Evolutionary conservation across 768 basidiomycete genomes (phyloP), one percentile per base, ranked within the genome.

Genomic region (Tricholoma terreum): DNA sequence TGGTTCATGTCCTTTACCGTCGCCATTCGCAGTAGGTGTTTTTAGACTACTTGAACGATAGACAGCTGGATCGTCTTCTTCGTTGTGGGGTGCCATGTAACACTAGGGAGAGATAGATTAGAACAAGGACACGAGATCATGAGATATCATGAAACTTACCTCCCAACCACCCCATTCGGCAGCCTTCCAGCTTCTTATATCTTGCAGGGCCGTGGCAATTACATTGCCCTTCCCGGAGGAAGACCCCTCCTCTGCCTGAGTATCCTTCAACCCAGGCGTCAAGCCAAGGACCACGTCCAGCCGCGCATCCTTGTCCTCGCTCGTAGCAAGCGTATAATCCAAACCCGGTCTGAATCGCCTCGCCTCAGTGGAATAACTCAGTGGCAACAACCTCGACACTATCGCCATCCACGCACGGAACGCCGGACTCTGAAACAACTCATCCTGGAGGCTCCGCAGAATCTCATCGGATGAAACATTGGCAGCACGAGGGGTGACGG

Each of bases 81-180:
- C 94, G 60, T 95, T 88, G 61, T 96, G 93, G 40, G 92, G 91
- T 1, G 94, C 90, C 84, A 97, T 90, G 71, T 98, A 98, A 67
- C 94, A 94, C 88, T 60, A 60, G 51, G 46, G 49, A 36, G 11
- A 22, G 50, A 19, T 40, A 15, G 51, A 51, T 54, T 30, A 60
- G 19, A 52, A 51, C n/a, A 62, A 30, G n/a, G 24, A 56, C 22
- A 51, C 35, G 55, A 30, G 35, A 56, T 17, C 45, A 53, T 35
- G 43, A 59, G 52, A 36, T 59, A 55, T 54, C 50, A 51, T 10
- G 56, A 46, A 36, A 68, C 80, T 48, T 57, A 90, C 92, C 82
- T 98, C 94, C 94, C 95, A 98, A 15, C 92, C 96, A 48, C 96
- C 96, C 84, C 86, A 92, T 61, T 85, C 85, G 10, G 88, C 87